A percentile compares a stretch with the other conserved stretches of the same genome.
phyloP scores from a whole-genome alignment of 257 asterid genomes.

The Nicotiana tabacum region DNA sequence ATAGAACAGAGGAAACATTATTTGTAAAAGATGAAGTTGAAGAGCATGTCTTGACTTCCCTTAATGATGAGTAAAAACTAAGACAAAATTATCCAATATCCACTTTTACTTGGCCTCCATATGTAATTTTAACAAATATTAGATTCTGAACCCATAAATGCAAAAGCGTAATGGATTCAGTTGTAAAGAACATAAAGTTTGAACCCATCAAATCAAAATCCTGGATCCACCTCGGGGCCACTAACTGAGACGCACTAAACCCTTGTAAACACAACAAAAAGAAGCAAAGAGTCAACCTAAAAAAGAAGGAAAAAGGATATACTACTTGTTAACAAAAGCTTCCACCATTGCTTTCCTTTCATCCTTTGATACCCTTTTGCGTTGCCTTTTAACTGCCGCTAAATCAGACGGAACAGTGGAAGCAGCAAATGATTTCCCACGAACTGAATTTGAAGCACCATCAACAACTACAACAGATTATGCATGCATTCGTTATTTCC shows the following conservation, averaged over 20 bases:
- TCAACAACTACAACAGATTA: slow-evolving; percentile 12
- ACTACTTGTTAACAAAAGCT: slow-evolving; percentile 56
- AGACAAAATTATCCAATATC: not conserved
- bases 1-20: not conserved
- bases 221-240: not conserved
- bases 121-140: too few relatives aligned
- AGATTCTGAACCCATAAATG: too few relatives aligned
- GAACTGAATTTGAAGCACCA: slow-evolving; percentile 23
- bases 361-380: slow-evolving; percentile 38
- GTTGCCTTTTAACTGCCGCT: slow-evolving; percentile 21
- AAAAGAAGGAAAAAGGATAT: not conserved
- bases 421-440: slow-evolving; percentile 36
- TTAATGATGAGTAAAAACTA: not conserved
- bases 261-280: too few relatives aligned
- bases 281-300: too few relatives aligned
- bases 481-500: not conserved
- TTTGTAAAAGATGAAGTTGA: not conserved
- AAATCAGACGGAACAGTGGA: slow-evolving; percentile 32
- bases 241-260: not conserved
- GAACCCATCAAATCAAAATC: too few relatives aligned
- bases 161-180: too few relatives aligned
- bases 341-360: slow-evolving; percentile 53
- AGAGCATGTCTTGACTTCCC: not conserved
- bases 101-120: not conserved
- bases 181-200: too few relatives aligned